Evolutionary conservation across 164 flowering plant species (phyloP).

Genomic region (Platanus orientalis): DNA sequence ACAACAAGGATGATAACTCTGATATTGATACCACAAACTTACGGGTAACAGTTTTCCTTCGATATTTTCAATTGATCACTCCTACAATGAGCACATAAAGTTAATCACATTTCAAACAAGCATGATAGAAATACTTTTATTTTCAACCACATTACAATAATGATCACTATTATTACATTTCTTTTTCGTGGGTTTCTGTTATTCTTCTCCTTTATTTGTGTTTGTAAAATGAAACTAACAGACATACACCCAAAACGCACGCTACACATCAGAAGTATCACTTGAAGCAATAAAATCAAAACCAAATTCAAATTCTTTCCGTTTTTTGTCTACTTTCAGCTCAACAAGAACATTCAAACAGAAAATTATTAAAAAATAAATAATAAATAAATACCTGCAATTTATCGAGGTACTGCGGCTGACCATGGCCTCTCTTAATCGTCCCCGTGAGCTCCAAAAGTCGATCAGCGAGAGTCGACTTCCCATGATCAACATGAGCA

Average conservation of each 20-base stretch:
- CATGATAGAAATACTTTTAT: not conserved
- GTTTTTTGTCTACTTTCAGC: not conserved
- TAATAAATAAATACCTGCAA: slow-evolving; percentile 94
- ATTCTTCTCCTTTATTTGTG: not conserved
- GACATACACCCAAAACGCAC: not conserved
- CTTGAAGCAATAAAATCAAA: not conserved
- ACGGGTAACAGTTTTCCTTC: no score
- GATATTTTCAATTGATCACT: not conserved
- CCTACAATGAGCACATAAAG: not conserved
- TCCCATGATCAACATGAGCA: slow-evolving; percentile 97
- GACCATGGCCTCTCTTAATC: slow-evolving; percentile 84
- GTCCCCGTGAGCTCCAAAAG: slow-evolving; percentile 96
- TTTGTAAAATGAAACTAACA: not conserved
- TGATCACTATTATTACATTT: no score
- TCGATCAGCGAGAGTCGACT: slow-evolving; percentile 91
- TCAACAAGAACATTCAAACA: no score
- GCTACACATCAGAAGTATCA: not conserved
- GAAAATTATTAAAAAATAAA: no score
- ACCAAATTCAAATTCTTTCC: not conserved
- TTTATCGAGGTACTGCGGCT: slow-evolving; percentile 96
- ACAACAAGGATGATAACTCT: no score
- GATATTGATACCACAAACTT: no score
- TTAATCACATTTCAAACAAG: not conserved
- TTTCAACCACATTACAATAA: no score
- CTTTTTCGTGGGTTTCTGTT: not conserved